These are phyloP conservation scores for Helichrysum umbraculigerum DNA, from an alignment of 129 eudicot species.

Conservation along the genomic window DNA sequence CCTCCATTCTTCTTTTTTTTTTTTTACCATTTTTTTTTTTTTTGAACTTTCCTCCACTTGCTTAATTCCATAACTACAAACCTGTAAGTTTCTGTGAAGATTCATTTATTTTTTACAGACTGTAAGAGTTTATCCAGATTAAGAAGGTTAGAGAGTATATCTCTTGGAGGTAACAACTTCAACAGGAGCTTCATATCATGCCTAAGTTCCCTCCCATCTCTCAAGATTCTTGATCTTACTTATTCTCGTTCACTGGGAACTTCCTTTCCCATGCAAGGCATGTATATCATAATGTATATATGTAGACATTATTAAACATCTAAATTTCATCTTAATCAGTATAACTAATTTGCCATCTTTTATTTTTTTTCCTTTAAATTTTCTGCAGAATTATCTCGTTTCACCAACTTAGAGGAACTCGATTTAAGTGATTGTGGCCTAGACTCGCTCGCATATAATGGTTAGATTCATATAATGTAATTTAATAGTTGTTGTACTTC, in stretches of 20 bases:
- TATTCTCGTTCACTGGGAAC: neutral
- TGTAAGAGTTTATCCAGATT: conserved; percentile 23
- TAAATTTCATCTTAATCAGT: neutral
- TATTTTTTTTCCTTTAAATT: too few relatives aligned
- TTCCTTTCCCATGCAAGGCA: conserved; percentile 18
- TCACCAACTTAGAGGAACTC: neutral
- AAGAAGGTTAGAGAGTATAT: conserved; percentile 22
- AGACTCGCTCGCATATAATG: neutral
- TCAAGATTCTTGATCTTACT: conserved; percentile 20
- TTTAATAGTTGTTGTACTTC: too few relatives aligned
- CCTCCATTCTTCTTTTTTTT: too few relatives aligned
- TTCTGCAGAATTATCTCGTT: neutral
- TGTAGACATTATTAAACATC: neutral
- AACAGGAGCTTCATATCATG: conserved; percentile 30
- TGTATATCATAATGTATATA: neutral
- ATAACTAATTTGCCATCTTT: neutral
- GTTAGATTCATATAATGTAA: too few relatives aligned
- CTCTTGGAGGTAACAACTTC: neutral
- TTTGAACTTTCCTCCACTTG: neutral
- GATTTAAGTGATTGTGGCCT: neutral
- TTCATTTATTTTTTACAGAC: neutral
- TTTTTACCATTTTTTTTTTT: too few relatives aligned
- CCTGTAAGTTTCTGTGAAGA: neutral
- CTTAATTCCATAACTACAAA: neutral
- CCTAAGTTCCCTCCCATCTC: conserved; percentile 26